Evolutionary conservation across 2,329 filamentous ascomycete species (phyloP).

Genomic region (Leptodontidium sp.): DNA sequence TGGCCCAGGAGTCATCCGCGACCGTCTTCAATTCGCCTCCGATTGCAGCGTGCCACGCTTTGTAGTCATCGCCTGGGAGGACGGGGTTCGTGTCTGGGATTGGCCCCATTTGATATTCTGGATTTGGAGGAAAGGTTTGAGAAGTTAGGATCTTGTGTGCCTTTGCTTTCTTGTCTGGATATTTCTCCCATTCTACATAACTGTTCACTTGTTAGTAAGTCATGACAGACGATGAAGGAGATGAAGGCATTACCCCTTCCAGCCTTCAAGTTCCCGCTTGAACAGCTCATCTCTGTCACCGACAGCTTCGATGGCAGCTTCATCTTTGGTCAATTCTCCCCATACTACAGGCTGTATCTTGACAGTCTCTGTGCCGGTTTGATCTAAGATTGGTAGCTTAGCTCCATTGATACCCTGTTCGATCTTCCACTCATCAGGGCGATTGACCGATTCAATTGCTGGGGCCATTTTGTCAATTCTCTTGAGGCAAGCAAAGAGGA

Average conservation of each 20-base stretch:
- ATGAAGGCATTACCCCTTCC: slow-evolving; percentile 51
- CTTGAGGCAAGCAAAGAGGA: not conserved
- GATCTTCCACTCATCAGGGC: slow-evolving; percentile 61
- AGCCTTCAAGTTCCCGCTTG: slow-evolving; percentile 54
- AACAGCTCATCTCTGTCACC: slow-evolving; percentile 52
- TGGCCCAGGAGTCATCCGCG: slow-evolving; percentile 66
- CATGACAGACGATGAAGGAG: not conserved
- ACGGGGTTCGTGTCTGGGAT: slow-evolving; percentile 66
- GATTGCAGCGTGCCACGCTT: slow-evolving; percentile 64
- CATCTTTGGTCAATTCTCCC: slow-evolving; percentile 50
- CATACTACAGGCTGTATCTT: slow-evolving; percentile 33
- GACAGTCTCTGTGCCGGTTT: slow-evolving; percentile 51
- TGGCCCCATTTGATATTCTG: slow-evolving; percentile 64
- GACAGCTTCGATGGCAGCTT: slow-evolving; percentile 51
- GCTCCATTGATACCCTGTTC: slow-evolving; percentile 59
- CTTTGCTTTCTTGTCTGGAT: slow-evolving; percentile 68
- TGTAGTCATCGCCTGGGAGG: slow-evolving; percentile 63
- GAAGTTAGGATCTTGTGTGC: slow-evolving; percentile 34
- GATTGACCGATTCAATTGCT: slow-evolving; percentile 9
- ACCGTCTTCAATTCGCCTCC: slow-evolving; percentile 55
- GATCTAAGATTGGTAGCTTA: slow-evolving; percentile 56
- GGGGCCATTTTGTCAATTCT: not conserved
- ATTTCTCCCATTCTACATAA: slow-evolving; percentile 75
- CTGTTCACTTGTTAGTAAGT: slow-evolving; percentile 20
- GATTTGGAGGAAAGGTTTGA: slow-evolving; percentile 40